A percentile compares a stretch with the other conserved stretches of the same genome.
phyloP scores from a whole-genome alignment of 176 grass and related monocot genomes.

The Areca catechu region DNA sequence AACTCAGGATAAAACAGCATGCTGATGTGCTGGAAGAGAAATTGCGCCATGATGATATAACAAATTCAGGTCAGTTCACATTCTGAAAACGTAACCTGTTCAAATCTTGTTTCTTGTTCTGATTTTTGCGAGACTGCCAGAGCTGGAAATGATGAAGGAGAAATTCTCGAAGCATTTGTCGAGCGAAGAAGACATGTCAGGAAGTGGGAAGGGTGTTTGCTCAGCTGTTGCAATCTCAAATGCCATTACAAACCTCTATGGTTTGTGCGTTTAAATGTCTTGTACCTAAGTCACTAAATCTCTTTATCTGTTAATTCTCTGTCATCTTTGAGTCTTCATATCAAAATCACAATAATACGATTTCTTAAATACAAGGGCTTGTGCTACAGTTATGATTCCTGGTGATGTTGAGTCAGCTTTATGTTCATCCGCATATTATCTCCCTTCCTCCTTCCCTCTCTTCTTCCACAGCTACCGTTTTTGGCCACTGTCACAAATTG shows the following conservation, averaged over 20 bases:
- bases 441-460: background rate
- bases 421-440: background rate
- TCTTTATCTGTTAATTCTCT: too few relatives aligned
- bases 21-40: constrained; percentile 47
- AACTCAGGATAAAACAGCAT: constrained; percentile 57
- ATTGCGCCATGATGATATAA: constrained; percentile 30
- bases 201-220: constrained; percentile 84
- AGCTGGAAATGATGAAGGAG: constrained; percentile 92
- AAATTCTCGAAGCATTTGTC: constrained; percentile 89
- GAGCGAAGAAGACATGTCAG: constrained; percentile 99
- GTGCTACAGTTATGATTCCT: background rate
- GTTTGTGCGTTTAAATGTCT: constrained; percentile 14
- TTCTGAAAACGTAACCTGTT: background rate
- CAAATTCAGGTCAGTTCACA: constrained; percentile 25
- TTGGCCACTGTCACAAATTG: constrained; percentile 76
- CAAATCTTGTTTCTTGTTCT: constrained; percentile 3
- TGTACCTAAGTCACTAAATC: background rate
- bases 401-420: background rate
- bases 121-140: constrained; percentile 19
- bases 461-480: constrained; percentile 54
- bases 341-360: too few relatives aligned
- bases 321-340: too few relatives aligned
- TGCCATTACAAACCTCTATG: constrained; percentile 98
- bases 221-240: constrained; percentile 91
- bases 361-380: too few relatives aligned